Percentiles rank a stretch among this genome's conserved stretches.
Conservation (phyloP, 2,329 filamentous ascomycete species). For the Escovopsis sp. region DNA sequence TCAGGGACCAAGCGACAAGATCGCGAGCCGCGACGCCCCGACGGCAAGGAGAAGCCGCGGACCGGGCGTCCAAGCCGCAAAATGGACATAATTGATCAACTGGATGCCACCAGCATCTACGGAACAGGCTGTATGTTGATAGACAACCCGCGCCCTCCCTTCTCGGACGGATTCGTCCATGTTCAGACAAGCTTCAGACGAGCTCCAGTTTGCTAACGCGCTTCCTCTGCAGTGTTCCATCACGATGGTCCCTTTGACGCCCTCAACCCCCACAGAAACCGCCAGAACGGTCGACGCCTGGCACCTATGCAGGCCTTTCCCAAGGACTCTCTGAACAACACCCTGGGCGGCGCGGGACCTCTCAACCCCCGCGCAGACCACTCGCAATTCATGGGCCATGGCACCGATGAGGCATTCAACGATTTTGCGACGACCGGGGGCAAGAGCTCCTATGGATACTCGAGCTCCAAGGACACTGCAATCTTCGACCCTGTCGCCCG, state of each 20-base stretch:
- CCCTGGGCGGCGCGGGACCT: constrained; percentile 74
- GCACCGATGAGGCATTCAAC: constrained; percentile 69
- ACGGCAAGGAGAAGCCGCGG: constrained; percentile 36
- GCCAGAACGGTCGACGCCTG: constrained; percentile 57
- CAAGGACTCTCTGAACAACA: constrained; percentile 83
- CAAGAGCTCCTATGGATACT: constrained; percentile 14
- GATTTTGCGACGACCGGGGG: constrained; percentile 49
- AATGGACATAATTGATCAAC: constrained; percentile 86
- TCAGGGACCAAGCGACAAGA: constrained; percentile 20
- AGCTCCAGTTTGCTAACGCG: neutral
- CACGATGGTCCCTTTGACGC: constrained; percentile 97
- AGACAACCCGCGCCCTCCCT: neutral
- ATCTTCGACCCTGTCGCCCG: constrained; percentile 56
- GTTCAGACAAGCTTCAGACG: too few species aligned
- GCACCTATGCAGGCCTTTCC: constrained; percentile 97
- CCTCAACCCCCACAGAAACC: constrained; percentile 86
- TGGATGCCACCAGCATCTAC: constrained; percentile 93
- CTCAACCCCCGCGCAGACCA: constrained; percentile 71
- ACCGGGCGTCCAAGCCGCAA: constrained; percentile 32
- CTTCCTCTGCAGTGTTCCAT: constrained; percentile 58
- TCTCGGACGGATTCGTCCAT: neutral
- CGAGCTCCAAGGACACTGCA: constrained; percentile 23
- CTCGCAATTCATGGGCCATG: constrained; percentile 68
- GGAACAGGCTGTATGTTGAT: constrained; percentile 65
- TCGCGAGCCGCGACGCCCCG: constrained; percentile 23